Evolutionary conservation across 306 rosid genomes (phyloP).

Genomic region (Arachis stenosperma): DNA sequence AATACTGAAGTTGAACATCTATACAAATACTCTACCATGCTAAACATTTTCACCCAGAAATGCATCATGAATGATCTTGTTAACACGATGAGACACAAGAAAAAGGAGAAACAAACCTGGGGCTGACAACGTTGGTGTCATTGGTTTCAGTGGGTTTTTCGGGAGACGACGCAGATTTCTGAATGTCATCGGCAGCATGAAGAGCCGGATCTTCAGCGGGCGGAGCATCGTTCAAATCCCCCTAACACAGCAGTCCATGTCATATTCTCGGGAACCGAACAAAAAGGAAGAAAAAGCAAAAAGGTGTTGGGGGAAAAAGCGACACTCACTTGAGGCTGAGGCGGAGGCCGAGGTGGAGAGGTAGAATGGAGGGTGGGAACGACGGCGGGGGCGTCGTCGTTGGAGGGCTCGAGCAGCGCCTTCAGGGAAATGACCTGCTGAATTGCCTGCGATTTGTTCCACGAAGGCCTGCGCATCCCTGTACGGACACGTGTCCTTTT

Average conservation of each 20-base stretch:
- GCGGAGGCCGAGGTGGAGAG: not conserved
- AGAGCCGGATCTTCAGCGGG: constrained; percentile 54
- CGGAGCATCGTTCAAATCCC: constrained; percentile 51
- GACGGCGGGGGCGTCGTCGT: constrained; percentile 63
- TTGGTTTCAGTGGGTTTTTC: constrained; percentile 58
- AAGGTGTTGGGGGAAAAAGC: not conserved
- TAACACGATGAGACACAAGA: not conserved
- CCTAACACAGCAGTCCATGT: constrained; percentile 35
- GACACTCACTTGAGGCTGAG: constrained; percentile 23
- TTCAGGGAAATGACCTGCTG: constrained; percentile 98
- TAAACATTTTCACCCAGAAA: not conserved
- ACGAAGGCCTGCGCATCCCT: constrained; percentile 99
- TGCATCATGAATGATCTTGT: not conserved
- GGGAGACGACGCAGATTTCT: constrained; percentile 51
- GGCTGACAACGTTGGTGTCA: constrained; percentile 53
- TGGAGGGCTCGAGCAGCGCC: constrained; percentile 86
- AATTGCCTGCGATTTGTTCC: constrained; percentile 99
- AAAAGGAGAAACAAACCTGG: constrained; percentile 53
- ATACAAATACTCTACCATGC: too few relatives aligned
- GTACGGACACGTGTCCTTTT: constrained; percentile 75
- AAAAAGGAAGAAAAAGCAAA: not conserved
- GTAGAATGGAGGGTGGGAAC: constrained; percentile 21
- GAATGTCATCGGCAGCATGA: constrained; percentile 48
- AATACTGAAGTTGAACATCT: not conserved
- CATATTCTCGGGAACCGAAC: constrained; percentile 23